Evolutionary conservation across 768 basidiomycete genomes (phyloP), one percentile per base, ranked within the genome.

Genomic region (Mycena metata): DNA sequence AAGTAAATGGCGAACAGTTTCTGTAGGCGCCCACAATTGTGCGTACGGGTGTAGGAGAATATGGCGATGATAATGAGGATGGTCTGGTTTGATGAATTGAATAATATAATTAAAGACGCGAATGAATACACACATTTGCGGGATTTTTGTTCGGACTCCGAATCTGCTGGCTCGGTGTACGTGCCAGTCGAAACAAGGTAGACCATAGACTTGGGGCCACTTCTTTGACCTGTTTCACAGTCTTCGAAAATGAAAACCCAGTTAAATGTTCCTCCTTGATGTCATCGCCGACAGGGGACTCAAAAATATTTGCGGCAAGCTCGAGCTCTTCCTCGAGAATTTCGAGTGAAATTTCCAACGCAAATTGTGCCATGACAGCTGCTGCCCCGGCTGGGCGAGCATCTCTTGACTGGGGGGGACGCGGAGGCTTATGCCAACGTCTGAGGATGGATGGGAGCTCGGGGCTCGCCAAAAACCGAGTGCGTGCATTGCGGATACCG

Each of bases 1-100:
- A 76, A 73, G 24, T 70, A 77, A 63, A 76, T 67, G 0, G 77
- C 72, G 43, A 75, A 78, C 0, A 75, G 49, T 68, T 80, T 77
- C 43, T 70, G 57, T 11, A 78, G 46, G n/a, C 61, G 60, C 0
- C 46, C 36, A 3, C 64, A 57, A 46, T 59, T 49, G 17, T 66
- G 64, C 24, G 64, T 35, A 2, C 64, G 64, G 0, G 42, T 60
- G 8, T 58, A 65, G 1, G 55, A 58, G 23, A 65, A 54, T 2
- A 66, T 59, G 11, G 64, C 50, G 5, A 45, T 23, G 5, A 65
- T 41, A 33, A 54, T 33, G 1, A 59, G 50, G 26, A 60, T 41
- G 4, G 23, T 66, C 64, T 59, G 15, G 9, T 6, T 2, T 52
- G 24, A 66, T 35, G 9, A 64, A 59, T 45, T 45, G 43, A 15